Evolutionary conservation across 129 eudicot species (phyloP), one percentile per base, ranked within the genome.

Genomic region (Centrapalus pauciflorus): DNA sequence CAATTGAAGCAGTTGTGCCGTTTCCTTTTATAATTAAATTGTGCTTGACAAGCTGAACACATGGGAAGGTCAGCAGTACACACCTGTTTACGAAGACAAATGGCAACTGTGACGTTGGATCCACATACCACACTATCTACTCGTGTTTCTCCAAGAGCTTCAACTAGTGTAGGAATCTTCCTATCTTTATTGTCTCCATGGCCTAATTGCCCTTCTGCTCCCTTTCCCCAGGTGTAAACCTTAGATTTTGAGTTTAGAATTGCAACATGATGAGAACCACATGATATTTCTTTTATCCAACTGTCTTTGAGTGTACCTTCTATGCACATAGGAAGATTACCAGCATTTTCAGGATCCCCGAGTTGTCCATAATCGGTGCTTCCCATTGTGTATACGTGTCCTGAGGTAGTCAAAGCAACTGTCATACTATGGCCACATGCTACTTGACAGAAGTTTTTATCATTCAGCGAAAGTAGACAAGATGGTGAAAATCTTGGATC

Each of bases 151-250:
- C 48, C 55, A 21, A 87, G 72, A 24, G 87, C 77, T 83, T 87
- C 85, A 66, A 87, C 83, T 6, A 83, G 51, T 24, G 90, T 87
- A 27, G 95, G 95, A 52, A 75, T 61, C 52, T 73, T 67, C 58
- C 81, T 66, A 66, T 87, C 83, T 35, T 64, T 74, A 17, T 54
- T 73, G 61, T 83, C 87, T 37, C 90, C 95, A 62, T 87, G 95
- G 32, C 95, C 95, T 81, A 87, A 81, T 48, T 84, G 82, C 40
- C 95, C 95, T 46, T 81, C 78, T 69, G 73, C 41, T 24, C 95
- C 95, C 56, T 81, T 87, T 51, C 95, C 95, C 95, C 95, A 87
- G 38, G 95, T 87, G 82, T 78, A 87, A 55, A 87, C 85, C 64
- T 83, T 81, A 5, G 79, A 73, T 55, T 68, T 76, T 51, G 90